Conservation (phyloP, 208 protist species). For the Zelonia costaricensis region DNA sequence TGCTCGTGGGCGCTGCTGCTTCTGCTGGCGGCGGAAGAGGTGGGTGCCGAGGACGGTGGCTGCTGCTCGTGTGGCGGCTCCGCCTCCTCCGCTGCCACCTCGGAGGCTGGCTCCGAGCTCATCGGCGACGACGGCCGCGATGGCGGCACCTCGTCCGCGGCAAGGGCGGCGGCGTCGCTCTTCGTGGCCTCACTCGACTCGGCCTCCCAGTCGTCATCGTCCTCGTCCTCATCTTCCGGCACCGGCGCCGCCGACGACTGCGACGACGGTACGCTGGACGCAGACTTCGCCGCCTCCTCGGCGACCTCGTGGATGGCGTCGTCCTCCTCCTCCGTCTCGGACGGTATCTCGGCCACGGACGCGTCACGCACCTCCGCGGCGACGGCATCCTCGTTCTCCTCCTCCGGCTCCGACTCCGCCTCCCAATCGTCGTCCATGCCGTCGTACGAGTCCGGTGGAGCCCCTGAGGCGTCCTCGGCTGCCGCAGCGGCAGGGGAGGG, state of each 20-base stretch:
- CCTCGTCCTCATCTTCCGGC: background rate
- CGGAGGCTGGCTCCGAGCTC: too few species aligned
- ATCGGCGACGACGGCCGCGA: background rate
- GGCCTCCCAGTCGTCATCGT: background rate
- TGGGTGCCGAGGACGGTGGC: too few species aligned
- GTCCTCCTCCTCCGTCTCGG: too few species aligned
- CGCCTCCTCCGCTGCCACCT: too few species aligned
- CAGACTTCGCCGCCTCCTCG: background rate
- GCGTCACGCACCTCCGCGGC: background rate
- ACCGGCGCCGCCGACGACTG: background rate
- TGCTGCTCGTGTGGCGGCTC: too few species aligned
- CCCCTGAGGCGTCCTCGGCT: background rate
- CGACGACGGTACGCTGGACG: background rate
- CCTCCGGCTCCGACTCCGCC: slow-evolving; percentile 1
- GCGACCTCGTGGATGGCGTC: background rate
- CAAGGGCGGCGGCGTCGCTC: too few species aligned
- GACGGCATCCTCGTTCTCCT: background rate
- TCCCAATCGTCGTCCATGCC: background rate
- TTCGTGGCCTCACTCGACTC: too few species aligned
- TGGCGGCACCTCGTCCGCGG: too few species aligned
- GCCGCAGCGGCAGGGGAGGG: background rate
- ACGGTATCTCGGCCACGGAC: too few species aligned
- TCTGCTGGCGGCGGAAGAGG: background rate
- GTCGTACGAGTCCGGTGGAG: background rate
- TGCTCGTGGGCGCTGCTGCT: background rate